Conservation (phyloP, 164 flowering plant genomes). For the Chimonanthus salicifolius region DNA sequence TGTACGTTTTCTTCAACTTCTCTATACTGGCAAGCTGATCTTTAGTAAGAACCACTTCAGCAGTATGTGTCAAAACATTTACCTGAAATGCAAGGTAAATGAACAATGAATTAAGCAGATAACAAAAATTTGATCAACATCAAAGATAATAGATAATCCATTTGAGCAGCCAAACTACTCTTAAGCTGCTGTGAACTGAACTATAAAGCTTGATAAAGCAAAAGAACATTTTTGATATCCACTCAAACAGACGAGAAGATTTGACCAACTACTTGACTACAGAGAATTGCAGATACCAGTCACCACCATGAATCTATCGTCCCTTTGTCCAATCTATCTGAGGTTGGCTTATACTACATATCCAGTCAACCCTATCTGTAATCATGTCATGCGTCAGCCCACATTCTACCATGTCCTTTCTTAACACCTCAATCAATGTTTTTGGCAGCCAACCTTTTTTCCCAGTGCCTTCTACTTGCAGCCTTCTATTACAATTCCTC, state of each 20-base stretch:
- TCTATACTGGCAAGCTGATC: conserved; percentile 19
- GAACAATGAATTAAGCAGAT: background rate
- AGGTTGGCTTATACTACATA: background rate
- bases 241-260: background rate
- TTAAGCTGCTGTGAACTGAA: background rate
- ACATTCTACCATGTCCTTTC: no score
- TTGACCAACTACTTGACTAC: no score
- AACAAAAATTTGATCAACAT: background rate
- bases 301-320: background rate
- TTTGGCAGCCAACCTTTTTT: no score
- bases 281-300: no score
- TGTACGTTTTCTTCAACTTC: conserved; percentile 30
- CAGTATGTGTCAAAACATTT: conserved; percentile 63
- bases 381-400: no score
- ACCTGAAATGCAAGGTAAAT: conserved; percentile 33
- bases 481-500: no score
- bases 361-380: background rate
- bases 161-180: no score
- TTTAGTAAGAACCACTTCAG: conserved; percentile 24
- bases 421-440: no score
- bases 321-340: background rate
- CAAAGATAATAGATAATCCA: background rate
- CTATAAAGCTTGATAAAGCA: no score
- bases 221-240: background rate
- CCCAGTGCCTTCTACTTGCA: no score